Conservation (phyloP, 2,329 filamentous ascomycete genomes). For the Penicillium sp. region DNA sequence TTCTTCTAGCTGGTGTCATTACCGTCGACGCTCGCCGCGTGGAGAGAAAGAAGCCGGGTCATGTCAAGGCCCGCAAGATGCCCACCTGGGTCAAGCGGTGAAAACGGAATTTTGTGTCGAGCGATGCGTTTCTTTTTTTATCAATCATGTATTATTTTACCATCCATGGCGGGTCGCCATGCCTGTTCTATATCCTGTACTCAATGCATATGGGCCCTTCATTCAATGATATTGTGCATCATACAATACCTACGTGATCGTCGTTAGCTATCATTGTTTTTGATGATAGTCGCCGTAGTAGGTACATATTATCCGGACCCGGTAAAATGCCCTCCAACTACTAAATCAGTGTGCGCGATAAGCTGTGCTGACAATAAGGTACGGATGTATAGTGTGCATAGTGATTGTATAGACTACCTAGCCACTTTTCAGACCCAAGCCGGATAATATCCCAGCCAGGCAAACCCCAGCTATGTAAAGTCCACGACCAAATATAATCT, state of each 20-base stretch:
- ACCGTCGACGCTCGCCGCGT: constrained; percentile 88
- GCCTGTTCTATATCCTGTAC: constrained; percentile 31
- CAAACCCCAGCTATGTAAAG: not conserved
- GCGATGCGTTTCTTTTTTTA: constrained; percentile 21
- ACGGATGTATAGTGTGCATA: not conserved
- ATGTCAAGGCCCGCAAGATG: constrained; percentile 96
- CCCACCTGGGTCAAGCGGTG: constrained; percentile 92
- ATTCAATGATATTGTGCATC: constrained; percentile 5
- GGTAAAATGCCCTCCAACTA: not conserved
- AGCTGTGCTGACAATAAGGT: not conserved
- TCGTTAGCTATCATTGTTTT: too few species aligned
- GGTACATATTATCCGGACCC: not conserved
- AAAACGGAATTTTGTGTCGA: constrained; percentile 10
- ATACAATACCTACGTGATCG: too few species aligned
- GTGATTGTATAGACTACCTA: not conserved
- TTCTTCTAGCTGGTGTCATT: constrained; percentile 74
- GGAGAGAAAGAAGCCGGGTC: constrained; percentile 97
- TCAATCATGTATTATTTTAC: constrained; percentile 29
- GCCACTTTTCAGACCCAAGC: not conserved
- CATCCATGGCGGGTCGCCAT: constrained; percentile 24
- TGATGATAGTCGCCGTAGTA: too few species aligned
- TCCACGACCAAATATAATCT: not conserved
- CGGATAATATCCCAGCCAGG: not conserved
- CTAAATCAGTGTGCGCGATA: not conserved
- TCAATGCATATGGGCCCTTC: constrained; percentile 27